Conservation (phyloP, 257 asterid species). For the Solanum verrucosum region DNA sequence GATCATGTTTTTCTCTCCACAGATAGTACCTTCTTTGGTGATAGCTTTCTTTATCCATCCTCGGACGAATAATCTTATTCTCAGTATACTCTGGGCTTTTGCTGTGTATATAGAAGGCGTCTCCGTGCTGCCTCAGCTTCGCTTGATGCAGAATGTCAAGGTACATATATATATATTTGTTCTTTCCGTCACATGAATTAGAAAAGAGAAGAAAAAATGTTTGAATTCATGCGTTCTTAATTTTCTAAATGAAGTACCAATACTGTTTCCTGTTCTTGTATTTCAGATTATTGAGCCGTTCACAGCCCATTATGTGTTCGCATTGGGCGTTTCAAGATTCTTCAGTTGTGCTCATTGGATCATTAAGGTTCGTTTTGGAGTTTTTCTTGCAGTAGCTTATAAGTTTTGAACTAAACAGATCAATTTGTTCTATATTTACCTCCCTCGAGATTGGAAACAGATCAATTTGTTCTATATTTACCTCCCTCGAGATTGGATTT, state of each 20-base stretch:
- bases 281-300: slow-evolving; percentile 85
- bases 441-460: not conserved
- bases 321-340: slow-evolving; percentile 79
- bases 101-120: slow-evolving; percentile 71
- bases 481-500: not conserved
- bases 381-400: not conserved
- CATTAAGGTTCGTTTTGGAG: slow-evolving; percentile 50
- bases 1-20: not conserved
- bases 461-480: not conserved
- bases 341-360: slow-evolving; percentile 92
- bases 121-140: slow-evolving; percentile 83
- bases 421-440: not conserved
- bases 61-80: slow-evolving; percentile 27
- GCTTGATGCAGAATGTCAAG: slow-evolving; percentile 84
- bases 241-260: not conserved
- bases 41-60: slow-evolving; percentile 65
- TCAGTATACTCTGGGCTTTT: slow-evolving; percentile 72
- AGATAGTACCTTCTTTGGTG: slow-evolving; percentile 58
- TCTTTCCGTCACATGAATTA: not conserved
- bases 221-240: not conserved
- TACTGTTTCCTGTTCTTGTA: not conserved
- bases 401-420: not conserved
- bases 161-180: slow-evolving; percentile 11
- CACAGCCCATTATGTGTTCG: slow-evolving; percentile 87
- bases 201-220: not conserved